Evolutionary conservation across 2,329 filamentous ascomycete genomes (phyloP).

Genomic region (Arthrobotrys conoides): DNA sequence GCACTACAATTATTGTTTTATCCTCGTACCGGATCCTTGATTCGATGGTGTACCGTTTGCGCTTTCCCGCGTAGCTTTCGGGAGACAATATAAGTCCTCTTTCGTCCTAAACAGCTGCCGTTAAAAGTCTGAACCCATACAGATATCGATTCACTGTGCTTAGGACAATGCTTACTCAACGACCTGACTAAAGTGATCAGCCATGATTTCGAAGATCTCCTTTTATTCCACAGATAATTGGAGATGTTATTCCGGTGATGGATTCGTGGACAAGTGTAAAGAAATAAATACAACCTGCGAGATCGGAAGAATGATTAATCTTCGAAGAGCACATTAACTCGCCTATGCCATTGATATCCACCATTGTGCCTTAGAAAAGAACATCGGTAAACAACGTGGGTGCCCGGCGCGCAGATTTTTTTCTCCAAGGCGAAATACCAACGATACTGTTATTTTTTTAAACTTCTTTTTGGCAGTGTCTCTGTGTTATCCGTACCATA

Average conservation of each 20-base stretch:
- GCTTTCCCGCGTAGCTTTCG: neutral
- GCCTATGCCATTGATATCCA: neutral
- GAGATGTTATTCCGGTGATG: neutral
- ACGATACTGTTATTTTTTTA: conserved; percentile 3
- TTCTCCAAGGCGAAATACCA: conserved; percentile 1
- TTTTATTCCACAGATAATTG: neutral
- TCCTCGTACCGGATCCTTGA: neutral
- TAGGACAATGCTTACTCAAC: conserved; percentile 11
- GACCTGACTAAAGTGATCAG: conserved; percentile 26
- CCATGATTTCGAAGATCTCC: conserved; percentile 16
- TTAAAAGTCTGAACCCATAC: neutral
- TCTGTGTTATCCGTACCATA: neutral
- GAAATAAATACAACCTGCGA: conserved; percentile 2
- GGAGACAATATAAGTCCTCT: neutral
- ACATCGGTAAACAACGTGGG: neutral
- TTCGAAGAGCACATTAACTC: neutral
- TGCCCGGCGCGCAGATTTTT: conserved; percentile 11
- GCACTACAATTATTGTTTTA: neutral
- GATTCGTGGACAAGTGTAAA: conserved; percentile 7
- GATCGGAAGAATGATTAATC: neutral
- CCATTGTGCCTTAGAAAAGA: neutral
- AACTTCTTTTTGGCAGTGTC: conserved; percentile 5
- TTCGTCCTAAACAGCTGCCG: conserved; percentile 18
- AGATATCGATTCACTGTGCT: neutral
- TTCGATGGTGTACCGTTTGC: neutral